Percentiles rank a stretch among this genome's conserved stretches.
phyloP scores from a whole-genome alignment of 371 early-diverging fungal genomes.

The Mucor piriformis region DNA sequence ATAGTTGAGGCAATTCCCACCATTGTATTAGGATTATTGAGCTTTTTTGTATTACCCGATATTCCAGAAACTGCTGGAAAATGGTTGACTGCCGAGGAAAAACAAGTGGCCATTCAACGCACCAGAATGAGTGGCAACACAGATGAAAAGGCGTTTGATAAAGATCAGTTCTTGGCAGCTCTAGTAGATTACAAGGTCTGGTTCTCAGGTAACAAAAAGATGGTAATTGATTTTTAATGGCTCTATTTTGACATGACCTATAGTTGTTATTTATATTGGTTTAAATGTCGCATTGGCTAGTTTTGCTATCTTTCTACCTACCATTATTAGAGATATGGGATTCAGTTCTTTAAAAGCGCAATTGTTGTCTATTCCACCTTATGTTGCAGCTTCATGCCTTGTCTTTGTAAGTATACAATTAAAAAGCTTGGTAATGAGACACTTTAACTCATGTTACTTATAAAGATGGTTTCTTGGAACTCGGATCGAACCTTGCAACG shows the following conservation, averaged over 20 bases:
- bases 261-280: conserved; percentile 48
- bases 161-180: conserved; percentile 40
- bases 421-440: too few relatives aligned
- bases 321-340: conserved; percentile 44
- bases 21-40: conserved; percentile 50
- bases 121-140: conserved; percentile 31
- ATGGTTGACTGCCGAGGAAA: conserved; percentile 46
- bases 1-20: conserved; percentile 66
- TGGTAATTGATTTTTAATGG: too few relatives aligned
- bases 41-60: conserved; percentile 39
- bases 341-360: conserved; percentile 39
- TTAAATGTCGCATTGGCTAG: conserved; percentile 42
- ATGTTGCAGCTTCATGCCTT: conserved; percentile 34
- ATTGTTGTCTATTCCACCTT: conserved; percentile 44
- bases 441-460: too few relatives aligned
- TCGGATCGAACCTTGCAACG: conserved; percentile 43
- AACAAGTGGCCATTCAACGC: conserved; percentile 37
- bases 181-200: conserved; percentile 41
- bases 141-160: conserved; percentile 35
- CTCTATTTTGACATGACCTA: too few relatives aligned
- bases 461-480: conserved; percentile 40
- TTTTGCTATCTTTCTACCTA: conserved; percentile 45
- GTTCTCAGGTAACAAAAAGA: conserved; percentile 30
- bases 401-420: conserved; percentile 37
- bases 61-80: conserved; percentile 36